Evolutionary conservation across 2,329 filamentous ascomycete genomes (phyloP).

Genomic region (Setomelanomma holmii): DNA sequence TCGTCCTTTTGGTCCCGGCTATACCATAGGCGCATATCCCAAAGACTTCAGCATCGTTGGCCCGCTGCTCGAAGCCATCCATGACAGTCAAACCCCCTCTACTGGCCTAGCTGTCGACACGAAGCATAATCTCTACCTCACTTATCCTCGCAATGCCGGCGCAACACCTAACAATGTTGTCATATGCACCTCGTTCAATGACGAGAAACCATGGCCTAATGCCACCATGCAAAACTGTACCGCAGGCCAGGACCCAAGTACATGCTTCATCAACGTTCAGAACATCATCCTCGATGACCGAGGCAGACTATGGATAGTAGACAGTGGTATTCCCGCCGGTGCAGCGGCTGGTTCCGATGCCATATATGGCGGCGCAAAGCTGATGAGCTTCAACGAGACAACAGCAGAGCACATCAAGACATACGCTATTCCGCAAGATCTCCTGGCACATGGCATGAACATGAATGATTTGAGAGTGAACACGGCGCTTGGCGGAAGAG

Average conservation of each 20-base stretch:
- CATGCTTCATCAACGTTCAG: constrained; percentile 56
- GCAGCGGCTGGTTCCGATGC: constrained; percentile 30
- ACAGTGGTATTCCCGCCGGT: constrained; percentile 49
- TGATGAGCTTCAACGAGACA: constrained; percentile 52
- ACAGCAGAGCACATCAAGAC: constrained; percentile 43
- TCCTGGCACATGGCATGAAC: constrained; percentile 48
- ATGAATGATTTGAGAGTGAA: constrained; percentile 55
- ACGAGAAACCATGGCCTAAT: constrained; percentile 51
- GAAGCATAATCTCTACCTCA: constrained; percentile 50
- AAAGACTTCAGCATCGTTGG: constrained; percentile 50
- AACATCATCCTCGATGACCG: constrained; percentile 53
- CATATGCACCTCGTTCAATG: constrained; percentile 48
- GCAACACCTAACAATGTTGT: constrained; percentile 49
- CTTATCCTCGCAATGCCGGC: constrained; percentile 51
- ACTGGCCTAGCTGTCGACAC: constrained; percentile 52
- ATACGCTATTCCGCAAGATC: constrained; percentile 46
- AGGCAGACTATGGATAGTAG: constrained; percentile 52
- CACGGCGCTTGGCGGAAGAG: constrained; percentile 48
- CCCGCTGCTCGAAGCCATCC: constrained; percentile 44
- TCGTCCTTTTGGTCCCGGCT: constrained; percentile 19
- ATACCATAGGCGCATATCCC: constrained; percentile 27
- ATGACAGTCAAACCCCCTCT: constrained; percentile 47
- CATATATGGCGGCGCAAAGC: constrained; percentile 48
- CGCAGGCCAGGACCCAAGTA: constrained; percentile 46
- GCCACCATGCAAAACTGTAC: constrained; percentile 52